Evolutionary conservation across 495 filamentous ascomycete species (phyloP).

Genomic region (Lasiosphaeria miniovina): DNA sequence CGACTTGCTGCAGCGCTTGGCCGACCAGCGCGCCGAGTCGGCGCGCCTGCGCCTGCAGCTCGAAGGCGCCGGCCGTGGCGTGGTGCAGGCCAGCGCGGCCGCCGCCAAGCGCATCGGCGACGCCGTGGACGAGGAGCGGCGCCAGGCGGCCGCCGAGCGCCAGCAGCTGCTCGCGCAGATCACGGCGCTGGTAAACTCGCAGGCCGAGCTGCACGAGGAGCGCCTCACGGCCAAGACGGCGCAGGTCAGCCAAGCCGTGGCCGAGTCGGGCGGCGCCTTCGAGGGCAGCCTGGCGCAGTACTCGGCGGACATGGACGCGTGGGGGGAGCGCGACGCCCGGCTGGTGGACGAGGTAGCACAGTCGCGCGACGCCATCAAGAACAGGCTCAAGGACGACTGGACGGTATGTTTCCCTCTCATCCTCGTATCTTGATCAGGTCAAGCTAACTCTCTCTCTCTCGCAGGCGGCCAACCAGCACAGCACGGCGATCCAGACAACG

Average conservation of each 20-base stretch:
- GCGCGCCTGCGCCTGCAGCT: slow-evolving; percentile 68
- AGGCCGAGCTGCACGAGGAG: slow-evolving; percentile 66
- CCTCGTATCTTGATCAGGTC: background rate
- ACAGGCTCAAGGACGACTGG: slow-evolving; percentile 84
- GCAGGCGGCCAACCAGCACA: slow-evolving; percentile 74
- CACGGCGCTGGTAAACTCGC: slow-evolving; percentile 66
- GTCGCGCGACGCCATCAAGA: slow-evolving; percentile 73
- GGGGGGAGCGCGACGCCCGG: slow-evolving; percentile 65
- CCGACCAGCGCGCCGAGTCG: slow-evolving; percentile 75
- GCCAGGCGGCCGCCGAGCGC: slow-evolving; percentile 70
- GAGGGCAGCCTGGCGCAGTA: slow-evolving; percentile 63
- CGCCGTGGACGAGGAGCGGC: slow-evolving; percentile 70
- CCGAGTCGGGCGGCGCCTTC: slow-evolving; percentile 58
- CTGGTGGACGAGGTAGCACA: slow-evolving; percentile 67
- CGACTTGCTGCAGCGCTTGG: slow-evolving; percentile 66
- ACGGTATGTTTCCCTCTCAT: slow-evolving; percentile 51
- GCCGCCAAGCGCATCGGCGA: slow-evolving; percentile 67
- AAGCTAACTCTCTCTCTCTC: slow-evolving; percentile 27
- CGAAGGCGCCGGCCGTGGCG: slow-evolving; percentile 59
- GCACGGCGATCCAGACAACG: slow-evolving; percentile 70
- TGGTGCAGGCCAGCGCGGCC: slow-evolving; percentile 61
- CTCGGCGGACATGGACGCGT: slow-evolving; percentile 67
- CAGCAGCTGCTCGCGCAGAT: slow-evolving; percentile 73
- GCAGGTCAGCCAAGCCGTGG: slow-evolving; percentile 58
- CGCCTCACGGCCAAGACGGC: slow-evolving; percentile 65